Conservation (phyloP, 2,329 filamentous ascomycete genomes). For the Alternaria sp. region DNA sequence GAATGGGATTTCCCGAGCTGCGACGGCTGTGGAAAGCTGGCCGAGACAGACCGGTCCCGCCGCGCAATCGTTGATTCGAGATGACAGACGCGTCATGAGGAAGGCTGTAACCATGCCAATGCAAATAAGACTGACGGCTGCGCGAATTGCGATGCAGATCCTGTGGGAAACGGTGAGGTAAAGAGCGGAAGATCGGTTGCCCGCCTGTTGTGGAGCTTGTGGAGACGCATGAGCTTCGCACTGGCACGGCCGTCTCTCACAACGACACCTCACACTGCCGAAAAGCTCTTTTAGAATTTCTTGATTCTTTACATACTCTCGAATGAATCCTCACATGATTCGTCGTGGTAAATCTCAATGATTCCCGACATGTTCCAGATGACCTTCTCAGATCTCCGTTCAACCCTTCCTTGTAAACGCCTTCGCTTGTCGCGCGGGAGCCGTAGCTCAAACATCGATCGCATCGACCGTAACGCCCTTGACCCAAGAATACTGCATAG, state of each 20-base stretch:
- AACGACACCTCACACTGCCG: neutral
- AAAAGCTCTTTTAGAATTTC: neutral
- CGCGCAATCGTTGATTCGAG: neutral
- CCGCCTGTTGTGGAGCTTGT: neutral
- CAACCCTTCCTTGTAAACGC: conserved; percentile 29
- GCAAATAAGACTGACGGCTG: neutral
- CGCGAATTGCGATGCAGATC: neutral
- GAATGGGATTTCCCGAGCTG: neutral
- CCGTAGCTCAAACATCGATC: conserved; percentile 71
- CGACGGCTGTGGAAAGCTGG: neutral
- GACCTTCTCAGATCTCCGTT: conserved; percentile 27
- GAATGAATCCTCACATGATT: conserved; percentile 35
- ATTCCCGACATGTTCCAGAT: conserved; percentile 35
- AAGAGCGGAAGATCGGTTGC: neutral
- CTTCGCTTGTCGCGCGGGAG: conserved; percentile 29
- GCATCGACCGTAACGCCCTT: conserved; percentile 86
- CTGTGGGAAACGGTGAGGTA: neutral
- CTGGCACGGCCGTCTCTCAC: neutral
- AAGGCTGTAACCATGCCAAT: neutral
- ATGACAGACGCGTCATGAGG: neutral
- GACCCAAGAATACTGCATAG: conserved; percentile 83
- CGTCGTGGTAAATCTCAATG: conserved; percentile 35
- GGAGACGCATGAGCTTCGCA: conserved; percentile 6
- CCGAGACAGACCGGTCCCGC: neutral
- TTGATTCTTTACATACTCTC: conserved; percentile 22